Conservation (phyloP, 2,329 filamentous ascomycete species). For the Neofusicoccum sp. region DNA sequence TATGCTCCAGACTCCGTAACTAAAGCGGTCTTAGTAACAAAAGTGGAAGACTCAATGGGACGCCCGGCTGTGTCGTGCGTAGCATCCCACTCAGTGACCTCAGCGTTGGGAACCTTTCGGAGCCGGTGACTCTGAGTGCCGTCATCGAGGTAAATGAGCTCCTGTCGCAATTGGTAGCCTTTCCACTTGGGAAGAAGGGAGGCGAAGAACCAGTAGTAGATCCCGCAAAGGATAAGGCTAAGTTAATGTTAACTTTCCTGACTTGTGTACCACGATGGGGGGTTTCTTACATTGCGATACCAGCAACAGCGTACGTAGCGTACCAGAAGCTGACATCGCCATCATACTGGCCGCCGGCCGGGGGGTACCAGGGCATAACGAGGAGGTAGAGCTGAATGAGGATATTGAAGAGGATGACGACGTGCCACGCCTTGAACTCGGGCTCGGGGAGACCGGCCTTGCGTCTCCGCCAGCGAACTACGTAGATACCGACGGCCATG, state of each 20-base stretch:
- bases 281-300: slow-evolving; percentile 62
- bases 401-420: slow-evolving; percentile 59
- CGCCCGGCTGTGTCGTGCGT: slow-evolving; percentile 51
- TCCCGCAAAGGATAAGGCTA: slow-evolving; percentile 52
- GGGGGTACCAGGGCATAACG: slow-evolving; percentile 71
- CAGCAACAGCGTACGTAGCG: slow-evolving; percentile 64
- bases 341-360: slow-evolving; percentile 55
- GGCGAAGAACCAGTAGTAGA: slow-evolving; percentile 62
- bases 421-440: slow-evolving; percentile 60
- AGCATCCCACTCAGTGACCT: slow-evolving; percentile 58
- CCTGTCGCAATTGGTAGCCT: slow-evolving; percentile 57
- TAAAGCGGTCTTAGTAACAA: not conserved
- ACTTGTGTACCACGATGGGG: not conserved
- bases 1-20: not conserved
- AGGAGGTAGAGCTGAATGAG: slow-evolving; percentile 61
- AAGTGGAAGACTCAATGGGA: not conserved
- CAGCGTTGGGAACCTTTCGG: slow-evolving; percentile 52
- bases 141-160: slow-evolving; percentile 52
- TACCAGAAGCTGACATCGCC: slow-evolving; percentile 74
- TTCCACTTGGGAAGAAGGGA: slow-evolving; percentile 52
- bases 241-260: not conserved
- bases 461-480: slow-evolving; percentile 56
- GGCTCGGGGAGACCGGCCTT: slow-evolving; percentile 49
- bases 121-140: slow-evolving; percentile 51
- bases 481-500: slow-evolving; percentile 57